Conservation (phyloP, 768 basidiomycete species). For the Phlebiopsis gigantea region DNA sequence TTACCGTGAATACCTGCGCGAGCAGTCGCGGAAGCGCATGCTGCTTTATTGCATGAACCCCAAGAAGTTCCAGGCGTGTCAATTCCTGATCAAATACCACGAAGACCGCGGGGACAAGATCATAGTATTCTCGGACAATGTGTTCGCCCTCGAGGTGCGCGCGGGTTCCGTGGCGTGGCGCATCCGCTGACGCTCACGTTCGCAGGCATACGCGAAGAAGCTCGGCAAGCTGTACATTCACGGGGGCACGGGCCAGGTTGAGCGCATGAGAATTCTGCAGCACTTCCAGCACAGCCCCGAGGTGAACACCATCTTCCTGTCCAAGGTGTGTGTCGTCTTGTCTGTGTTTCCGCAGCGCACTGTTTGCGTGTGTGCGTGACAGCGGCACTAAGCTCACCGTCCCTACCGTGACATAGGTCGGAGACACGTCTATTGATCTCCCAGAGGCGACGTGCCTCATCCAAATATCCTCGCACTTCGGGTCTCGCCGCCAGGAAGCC, state of each 20-base stretch:
- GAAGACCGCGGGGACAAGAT: conserved; percentile 98
- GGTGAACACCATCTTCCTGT: conserved; percentile 97
- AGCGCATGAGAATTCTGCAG: conserved; percentile 91
- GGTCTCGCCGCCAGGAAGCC: conserved; percentile 95
- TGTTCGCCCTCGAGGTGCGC: conserved; percentile 88
- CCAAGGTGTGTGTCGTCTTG: conserved; percentile 61
- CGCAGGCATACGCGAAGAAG: conserved; percentile 87
- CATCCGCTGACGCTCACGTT: neutral
- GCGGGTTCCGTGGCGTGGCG: neutral
- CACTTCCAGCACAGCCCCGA: conserved; percentile 94
- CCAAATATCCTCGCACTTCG: conserved; percentile 99
- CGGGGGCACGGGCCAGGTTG: conserved; percentile 90
- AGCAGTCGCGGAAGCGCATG: conserved; percentile 91
- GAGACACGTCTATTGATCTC: conserved; percentile 97
- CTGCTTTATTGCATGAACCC: conserved; percentile 99
- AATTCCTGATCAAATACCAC: conserved; percentile 97
- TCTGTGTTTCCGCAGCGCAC: neutral
- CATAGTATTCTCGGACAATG: conserved; percentile 99
- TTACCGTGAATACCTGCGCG: conserved; percentile 93
- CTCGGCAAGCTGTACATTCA: conserved; percentile 94
- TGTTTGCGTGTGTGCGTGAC: conserved; percentile 1
- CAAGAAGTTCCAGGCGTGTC: conserved; percentile 98
- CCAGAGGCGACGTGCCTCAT: conserved; percentile 99
- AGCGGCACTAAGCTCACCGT: neutral
- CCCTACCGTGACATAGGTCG: conserved; percentile 52